Evolutionary conservation across 768 basidiomycete species (phyloP).

Genomic region (Boletus tylopilopsis): DNA sequence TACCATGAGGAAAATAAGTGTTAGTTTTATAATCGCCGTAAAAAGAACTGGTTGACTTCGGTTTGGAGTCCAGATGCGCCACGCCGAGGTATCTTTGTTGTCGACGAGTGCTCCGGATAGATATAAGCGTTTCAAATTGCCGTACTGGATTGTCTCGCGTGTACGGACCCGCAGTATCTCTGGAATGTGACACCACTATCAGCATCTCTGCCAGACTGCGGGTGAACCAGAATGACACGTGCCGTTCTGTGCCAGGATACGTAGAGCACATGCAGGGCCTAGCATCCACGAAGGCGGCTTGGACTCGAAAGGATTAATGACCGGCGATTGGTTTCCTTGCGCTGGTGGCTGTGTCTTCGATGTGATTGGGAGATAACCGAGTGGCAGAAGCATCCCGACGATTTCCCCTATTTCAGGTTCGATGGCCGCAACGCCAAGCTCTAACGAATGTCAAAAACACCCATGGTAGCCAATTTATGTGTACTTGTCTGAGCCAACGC

Average conservation of each 20-base stretch:
- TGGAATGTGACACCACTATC: background rate
- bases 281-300: constrained; percentile 15
- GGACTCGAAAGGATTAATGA: background rate
- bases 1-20: background rate
- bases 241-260: constrained; percentile 11
- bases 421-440: background rate
- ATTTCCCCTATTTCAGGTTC: background rate
- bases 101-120: constrained; percentile 14
- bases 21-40: background rate
- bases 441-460: background rate
- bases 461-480: background rate
- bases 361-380: background rate
- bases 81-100: constrained; percentile 12
- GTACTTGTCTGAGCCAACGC: constrained; percentile 21
- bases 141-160: constrained; percentile 6
- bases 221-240: constrained; percentile 1
- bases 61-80: constrained; percentile 17
- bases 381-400: background rate
- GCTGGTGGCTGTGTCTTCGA: background rate
- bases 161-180: constrained; percentile 4
- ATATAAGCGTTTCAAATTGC: constrained; percentile 14
- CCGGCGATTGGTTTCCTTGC: too few relatives aligned
- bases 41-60: constrained; percentile 3
- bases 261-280: constrained; percentile 20
- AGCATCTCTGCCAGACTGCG: background rate